These are phyloP conservation scores for Fusarium goolgardi DNA, from an alignment of 2,329 filamentous ascomycete genomes.

Conservation along the genomic window DNA sequence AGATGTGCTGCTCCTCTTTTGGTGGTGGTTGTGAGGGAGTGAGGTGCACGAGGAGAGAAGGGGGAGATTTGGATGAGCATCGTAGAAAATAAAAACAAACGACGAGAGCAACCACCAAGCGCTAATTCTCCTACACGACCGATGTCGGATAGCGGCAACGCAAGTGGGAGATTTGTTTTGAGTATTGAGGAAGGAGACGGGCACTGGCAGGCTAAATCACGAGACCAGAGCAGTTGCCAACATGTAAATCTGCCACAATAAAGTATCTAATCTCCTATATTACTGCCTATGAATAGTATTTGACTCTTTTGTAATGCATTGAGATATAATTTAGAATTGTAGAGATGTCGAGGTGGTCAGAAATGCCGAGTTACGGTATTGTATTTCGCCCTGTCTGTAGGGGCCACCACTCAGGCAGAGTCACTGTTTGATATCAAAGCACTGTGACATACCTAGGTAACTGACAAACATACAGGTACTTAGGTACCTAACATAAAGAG, in stretches of 20 bases:
- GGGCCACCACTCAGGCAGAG: not conserved
- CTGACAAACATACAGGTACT: not conserved
- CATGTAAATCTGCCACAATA: not conserved
- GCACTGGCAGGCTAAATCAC: conserved; percentile 8
- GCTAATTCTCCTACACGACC: not conserved
- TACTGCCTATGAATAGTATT: too few relatives aligned
- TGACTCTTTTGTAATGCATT: not conserved
- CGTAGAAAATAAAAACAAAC: conserved; percentile 16
- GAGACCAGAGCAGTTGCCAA: not conserved
- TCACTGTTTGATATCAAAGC: not conserved
- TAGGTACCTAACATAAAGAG: not conserved
- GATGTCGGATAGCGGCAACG: not conserved
- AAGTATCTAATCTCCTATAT: not conserved
- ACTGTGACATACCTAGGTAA: conserved; percentile 1
- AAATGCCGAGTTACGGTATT: not conserved
- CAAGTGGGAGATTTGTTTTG: not conserved
- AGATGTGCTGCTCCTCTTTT: conserved; percentile 5
- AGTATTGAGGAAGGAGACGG: conserved; percentile 3
- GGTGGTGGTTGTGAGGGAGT: not conserved
- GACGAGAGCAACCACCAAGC: not conserved
- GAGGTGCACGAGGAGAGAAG: conserved; percentile 7
- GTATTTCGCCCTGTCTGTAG: not conserved
- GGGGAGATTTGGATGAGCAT: conserved; percentile 3
- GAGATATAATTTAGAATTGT: not conserved
- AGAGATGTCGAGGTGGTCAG: not conserved